phyloP scores from a whole-genome alignment of 306 rosid species.

The Pterocarpus santalinus region DNA sequence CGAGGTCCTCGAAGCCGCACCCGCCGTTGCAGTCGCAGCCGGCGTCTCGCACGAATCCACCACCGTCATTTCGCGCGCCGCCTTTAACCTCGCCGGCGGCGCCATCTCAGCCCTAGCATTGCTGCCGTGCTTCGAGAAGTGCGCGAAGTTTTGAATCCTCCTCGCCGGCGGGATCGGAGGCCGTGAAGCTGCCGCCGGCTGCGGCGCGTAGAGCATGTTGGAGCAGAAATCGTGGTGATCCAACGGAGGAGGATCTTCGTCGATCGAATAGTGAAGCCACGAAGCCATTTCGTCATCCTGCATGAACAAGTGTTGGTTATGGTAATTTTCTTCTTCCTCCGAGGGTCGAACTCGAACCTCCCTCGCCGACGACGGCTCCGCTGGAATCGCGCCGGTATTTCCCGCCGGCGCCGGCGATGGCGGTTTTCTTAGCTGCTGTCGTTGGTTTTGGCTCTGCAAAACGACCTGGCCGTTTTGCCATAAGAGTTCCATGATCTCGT shows the following conservation, averaged over 20 bases:
- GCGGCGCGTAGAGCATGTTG: constrained; percentile 55
- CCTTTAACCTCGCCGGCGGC: constrained; percentile 56
- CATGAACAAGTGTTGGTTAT: constrained; percentile 62
- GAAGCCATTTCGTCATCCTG: constrained; percentile 83
- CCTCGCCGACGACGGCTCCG: too few relatives aligned
- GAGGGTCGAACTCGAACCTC: too few relatives aligned
- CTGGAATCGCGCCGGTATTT: constrained; percentile 34
- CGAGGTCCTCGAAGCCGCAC: constrained; percentile 11
- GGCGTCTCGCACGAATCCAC: constrained; percentile 72
- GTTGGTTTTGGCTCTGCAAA: constrained; percentile 68
- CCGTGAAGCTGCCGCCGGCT: not conserved
- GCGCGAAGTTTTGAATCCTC: constrained; percentile 49
- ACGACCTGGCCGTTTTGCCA: constrained; percentile 81
- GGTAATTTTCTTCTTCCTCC: constrained; percentile 28
- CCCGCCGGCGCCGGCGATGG: constrained; percentile 16
- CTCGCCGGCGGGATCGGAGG: constrained; percentile 61
- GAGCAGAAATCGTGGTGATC: constrained; percentile 61
- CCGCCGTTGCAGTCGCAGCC: not conserved
- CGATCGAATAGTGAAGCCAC: constrained; percentile 76
- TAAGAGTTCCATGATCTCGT: constrained; percentile 76
- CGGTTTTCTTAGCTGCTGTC: constrained; percentile 47
- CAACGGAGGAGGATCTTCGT: constrained; percentile 61
- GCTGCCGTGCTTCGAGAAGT: constrained; percentile 47
- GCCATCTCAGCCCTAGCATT: constrained; percentile 40
- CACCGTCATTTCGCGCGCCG: constrained; percentile 52